Conservation (phyloP, 2,329 filamentous ascomycete genomes). For the Venturia nashicola region DNA sequence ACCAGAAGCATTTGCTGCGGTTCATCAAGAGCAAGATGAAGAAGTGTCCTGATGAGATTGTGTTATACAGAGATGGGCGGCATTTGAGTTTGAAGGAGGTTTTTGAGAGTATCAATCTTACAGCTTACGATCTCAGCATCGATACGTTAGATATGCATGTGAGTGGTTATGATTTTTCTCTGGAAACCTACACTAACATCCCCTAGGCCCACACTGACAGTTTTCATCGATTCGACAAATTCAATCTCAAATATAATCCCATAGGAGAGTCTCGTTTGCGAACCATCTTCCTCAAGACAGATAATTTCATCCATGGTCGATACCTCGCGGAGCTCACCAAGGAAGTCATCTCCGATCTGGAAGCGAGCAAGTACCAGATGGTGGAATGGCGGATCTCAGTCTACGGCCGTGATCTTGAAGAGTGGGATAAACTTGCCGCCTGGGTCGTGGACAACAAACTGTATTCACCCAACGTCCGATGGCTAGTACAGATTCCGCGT, state of each 20-base stretch:
- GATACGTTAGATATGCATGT: slow-evolving; percentile 98
- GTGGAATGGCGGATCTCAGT: slow-evolving; percentile 98
- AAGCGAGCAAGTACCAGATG: slow-evolving; percentile 99
- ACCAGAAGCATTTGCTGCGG: slow-evolving; percentile 92
- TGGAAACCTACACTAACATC: slow-evolving; percentile 11
- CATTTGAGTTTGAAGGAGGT: slow-evolving; percentile 85
- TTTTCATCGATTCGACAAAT: slow-evolving; percentile 98
- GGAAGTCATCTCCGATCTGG: slow-evolving; percentile 91
- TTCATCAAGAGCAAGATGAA: slow-evolving; percentile 99
- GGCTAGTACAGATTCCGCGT: slow-evolving; percentile 90
- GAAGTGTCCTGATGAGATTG: slow-evolving; percentile 88
- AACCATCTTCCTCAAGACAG: slow-evolving; percentile 98
- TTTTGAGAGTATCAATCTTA: slow-evolving; percentile 94
- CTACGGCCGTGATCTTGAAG: slow-evolving; percentile 80
- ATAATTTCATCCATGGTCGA: slow-evolving; percentile 91
- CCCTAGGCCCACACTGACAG: slow-evolving; percentile 81
- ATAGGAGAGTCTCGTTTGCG: slow-evolving; percentile 88
- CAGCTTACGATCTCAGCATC: slow-evolving; percentile 93
- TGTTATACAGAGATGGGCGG: slow-evolving; percentile 84
- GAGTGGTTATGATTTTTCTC: slow-evolving; percentile 25
- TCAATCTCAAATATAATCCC: slow-evolving; percentile 98
- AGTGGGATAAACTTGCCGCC: slow-evolving; percentile 94
- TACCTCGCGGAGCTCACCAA: slow-evolving; percentile 97
- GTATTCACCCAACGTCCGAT: slow-evolving; percentile 93
- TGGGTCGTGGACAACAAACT: slow-evolving; percentile 98